Evolutionary conservation across 768 basidiomycete species (phyloP), one percentile per base, ranked within the genome.

Genomic region (Agrocybe pediades): DNA sequence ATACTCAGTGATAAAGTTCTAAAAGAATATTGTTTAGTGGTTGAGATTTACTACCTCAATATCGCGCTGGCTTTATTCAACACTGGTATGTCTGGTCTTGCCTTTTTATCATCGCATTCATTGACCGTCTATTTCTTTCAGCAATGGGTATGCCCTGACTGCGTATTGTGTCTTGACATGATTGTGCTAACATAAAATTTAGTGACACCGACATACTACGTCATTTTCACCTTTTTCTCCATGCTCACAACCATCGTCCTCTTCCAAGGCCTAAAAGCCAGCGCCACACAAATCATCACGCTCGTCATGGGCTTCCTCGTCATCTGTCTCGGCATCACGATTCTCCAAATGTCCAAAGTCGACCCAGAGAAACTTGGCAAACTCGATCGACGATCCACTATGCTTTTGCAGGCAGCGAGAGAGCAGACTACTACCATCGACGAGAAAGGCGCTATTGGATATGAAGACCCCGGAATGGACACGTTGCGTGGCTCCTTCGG

Each of bases 61-160:
- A 87, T 95, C 55, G 97, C 97, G 16, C 85, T 99, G 55, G 97
- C 95, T 53, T 74, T 98, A 29, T 98, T 95, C 79, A 96, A 97
- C 72, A 91, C 90, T 50, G 89, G 88, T 87, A 57, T 57, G 84
- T 60, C 16, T 30, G 43, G 44, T 16, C 41, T 40, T 44, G 30
- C 23, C 15, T 19, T 27, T 8, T n/a, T n/a, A 46, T 49, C 21
- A 26, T 9, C 13, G 41, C 49, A 50, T 54, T 33, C 55, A 56
- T 46, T 58, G 52, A 55, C 36, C 51, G 20, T 36, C n/a, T 19
- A 9, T 47, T n/a, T 57, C 26, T 54, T 54, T 6, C 64, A 85
- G 84, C 85, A 55, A 88, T 90, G 86, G 86, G 85, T 86, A 71
- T 67, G 58, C 19, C 51, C 21, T 46, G 41, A 54, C 6, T 56